phyloP scores from a whole-genome alignment of 2,329 filamentous ascomycete species.

The Teratosphaeria destructans region DNA sequence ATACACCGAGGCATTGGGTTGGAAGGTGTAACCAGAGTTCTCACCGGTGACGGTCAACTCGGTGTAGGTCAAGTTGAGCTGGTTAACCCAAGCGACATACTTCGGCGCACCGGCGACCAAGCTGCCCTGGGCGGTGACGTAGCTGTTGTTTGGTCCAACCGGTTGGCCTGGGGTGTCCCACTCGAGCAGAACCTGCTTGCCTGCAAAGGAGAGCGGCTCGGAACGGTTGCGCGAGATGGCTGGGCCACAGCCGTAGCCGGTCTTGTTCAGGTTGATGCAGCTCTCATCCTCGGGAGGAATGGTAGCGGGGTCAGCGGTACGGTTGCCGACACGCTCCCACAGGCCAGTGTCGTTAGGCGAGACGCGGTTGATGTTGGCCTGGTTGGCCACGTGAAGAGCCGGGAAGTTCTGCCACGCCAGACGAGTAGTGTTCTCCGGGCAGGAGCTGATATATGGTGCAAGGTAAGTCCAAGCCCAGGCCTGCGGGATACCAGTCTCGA shows the following conservation, averaged over 20 bases:
- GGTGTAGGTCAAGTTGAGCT: slow-evolving; percentile 50
- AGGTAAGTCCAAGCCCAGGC: slow-evolving; percentile 76
- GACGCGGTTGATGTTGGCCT: slow-evolving; percentile 62
- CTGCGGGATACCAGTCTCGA: slow-evolving; percentile 68
- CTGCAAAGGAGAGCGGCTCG: slow-evolving; percentile 62
- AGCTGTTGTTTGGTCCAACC: slow-evolving; percentile 74
- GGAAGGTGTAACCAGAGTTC: slow-evolving; percentile 55
- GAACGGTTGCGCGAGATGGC: slow-evolving; percentile 59
- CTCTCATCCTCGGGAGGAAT: slow-evolving; percentile 35
- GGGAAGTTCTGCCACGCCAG: slow-evolving; percentile 82
- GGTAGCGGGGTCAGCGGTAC: slow-evolving; percentile 45
- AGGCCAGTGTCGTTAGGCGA: slow-evolving; percentile 50
- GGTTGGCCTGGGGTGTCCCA: slow-evolving; percentile 62
- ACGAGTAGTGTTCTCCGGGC: slow-evolving; percentile 61
- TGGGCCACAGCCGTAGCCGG: slow-evolving; percentile 49
- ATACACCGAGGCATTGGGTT: slow-evolving; percentile 61
- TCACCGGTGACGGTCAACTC: slow-evolving; percentile 53
- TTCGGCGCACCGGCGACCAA: slow-evolving; percentile 44
- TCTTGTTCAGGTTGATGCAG: slow-evolving; percentile 48
- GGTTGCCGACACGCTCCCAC: slow-evolving; percentile 55
- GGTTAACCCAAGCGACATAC: slow-evolving; percentile 66
- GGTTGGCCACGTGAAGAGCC: slow-evolving; percentile 58
- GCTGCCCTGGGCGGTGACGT: slow-evolving; percentile 49
- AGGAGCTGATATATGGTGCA: slow-evolving; percentile 70
- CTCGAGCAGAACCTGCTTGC: slow-evolving; percentile 56